Percentiles rank a stretch among this genome's conserved stretches.
phyloP scores from a whole-genome alignment of 768 basidiomycete species.

The Mycena epipterygia region DNA sequence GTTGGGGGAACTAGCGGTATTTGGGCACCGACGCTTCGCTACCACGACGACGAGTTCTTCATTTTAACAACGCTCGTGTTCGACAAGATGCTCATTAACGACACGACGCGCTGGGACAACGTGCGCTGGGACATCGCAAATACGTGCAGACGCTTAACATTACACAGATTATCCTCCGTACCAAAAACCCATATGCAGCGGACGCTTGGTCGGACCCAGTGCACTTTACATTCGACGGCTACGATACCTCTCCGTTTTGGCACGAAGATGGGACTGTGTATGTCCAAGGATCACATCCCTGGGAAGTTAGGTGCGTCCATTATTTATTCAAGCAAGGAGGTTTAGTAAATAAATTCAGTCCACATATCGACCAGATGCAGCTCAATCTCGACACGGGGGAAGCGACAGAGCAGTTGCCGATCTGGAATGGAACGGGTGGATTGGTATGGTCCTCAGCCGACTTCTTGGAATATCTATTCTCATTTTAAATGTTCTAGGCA shows the following conservation, averaged over 20 bases:
- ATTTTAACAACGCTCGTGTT: conserved; percentile 43
- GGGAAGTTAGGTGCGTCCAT: conserved; percentile 37
- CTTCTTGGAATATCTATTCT: background rate
- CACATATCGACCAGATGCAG: conserved; percentile 41
- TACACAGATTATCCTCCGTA: conserved; percentile 39
- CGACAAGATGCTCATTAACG: conserved; percentile 38
- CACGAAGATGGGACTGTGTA: conserved; percentile 47
- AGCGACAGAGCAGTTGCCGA: conserved; percentile 34
- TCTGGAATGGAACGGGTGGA: conserved; percentile 46
- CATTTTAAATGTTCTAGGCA: conserved; percentile 24
- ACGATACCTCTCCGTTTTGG: conserved; percentile 52
- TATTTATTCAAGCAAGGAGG: background rate
- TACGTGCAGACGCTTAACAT: background rate
- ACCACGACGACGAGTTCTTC: conserved; percentile 41
- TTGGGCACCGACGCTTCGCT: conserved; percentile 44
- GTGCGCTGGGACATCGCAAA: conserved; percentile 7
- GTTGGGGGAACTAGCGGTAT: conserved; percentile 40
- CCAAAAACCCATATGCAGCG: conserved; percentile 36
- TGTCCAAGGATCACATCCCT: conserved; percentile 45
- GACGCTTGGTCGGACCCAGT: conserved; percentile 48
- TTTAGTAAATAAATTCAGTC: conserved; percentile 25
- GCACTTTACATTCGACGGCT: conserved; percentile 50
- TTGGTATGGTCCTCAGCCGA: conserved; percentile 9
- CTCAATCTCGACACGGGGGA: conserved; percentile 41
- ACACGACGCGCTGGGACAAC: conserved; percentile 43